Evolutionary conservation across 768 basidiomycete genomes (phyloP).

Genomic region (Chalciporus piperatus): DNA sequence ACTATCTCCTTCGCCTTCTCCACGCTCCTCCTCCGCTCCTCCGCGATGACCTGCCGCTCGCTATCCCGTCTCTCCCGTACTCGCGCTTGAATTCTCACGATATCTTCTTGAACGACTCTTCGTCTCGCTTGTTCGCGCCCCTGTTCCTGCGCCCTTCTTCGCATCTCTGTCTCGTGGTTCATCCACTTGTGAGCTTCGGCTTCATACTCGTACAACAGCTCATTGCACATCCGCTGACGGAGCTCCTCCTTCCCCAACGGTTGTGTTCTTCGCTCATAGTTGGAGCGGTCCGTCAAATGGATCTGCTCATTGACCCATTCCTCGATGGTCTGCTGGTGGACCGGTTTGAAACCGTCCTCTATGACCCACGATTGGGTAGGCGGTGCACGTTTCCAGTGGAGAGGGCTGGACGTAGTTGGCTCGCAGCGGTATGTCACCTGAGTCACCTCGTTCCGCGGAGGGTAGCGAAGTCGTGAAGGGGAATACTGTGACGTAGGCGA

Average conservation of each 20-base stretch:
- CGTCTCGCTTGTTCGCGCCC: slow-evolving; percentile 43
- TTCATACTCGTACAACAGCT: slow-evolving; percentile 49
- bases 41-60: slow-evolving; percentile 46
- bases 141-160: slow-evolving; percentile 43
- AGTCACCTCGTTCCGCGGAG: slow-evolving; percentile 17
- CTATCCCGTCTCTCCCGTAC: slow-evolving; percentile 49
- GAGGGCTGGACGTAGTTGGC: slow-evolving; percentile 8
- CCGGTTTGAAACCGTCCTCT: slow-evolving; percentile 45
- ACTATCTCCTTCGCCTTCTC: slow-evolving; percentile 41
- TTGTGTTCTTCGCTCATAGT: slow-evolving; percentile 23
- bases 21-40: slow-evolving; percentile 41
- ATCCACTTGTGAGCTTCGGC: slow-evolving; percentile 53
- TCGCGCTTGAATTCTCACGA: slow-evolving; percentile 51
- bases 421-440: slow-evolving; percentile 17
- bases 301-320: slow-evolving; percentile 64
- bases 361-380: slow-evolving; percentile 41
- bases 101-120: slow-evolving; percentile 51
- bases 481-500: slow-evolving; percentile 7
- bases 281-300: slow-evolving; percentile 33
- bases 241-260: slow-evolving; percentile 29
- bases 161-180: slow-evolving; percentile 45
- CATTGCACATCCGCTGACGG: slow-evolving; percentile 48
- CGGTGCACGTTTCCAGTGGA: slow-evolving; percentile 29
- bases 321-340: slow-evolving; percentile 51
- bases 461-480: slow-evolving; percentile 19